Base-by-base conservation (phyloP, 108 stramenopile species). In the Nitzschia sp. region DNA sequence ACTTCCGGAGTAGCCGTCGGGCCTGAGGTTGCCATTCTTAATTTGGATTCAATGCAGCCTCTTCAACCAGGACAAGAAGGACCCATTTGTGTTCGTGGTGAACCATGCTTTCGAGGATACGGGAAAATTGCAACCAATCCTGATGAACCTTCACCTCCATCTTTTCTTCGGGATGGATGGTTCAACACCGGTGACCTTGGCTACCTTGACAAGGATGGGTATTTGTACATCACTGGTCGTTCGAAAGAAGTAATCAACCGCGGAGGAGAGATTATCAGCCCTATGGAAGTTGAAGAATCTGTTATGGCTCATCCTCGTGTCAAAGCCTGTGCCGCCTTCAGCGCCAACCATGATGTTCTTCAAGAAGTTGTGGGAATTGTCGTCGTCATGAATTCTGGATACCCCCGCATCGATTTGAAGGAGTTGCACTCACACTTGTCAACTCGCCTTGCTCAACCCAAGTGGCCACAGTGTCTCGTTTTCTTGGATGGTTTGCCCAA, bases 231-330 rank as follows among this genome's bases (percentile, higher is more conserved):
- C 63, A 81, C 84, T 7, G 93, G 88, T 20, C 67, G 92, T 0
- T 83, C 75, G 38, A 94, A 94, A 63, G 93, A 94, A 65, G 84
- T 94, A 19, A 89, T 94, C 68, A 94, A 90, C 50, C 80, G 93
- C 11, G 89, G 92, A 11, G 89, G 89, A 17, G 92, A 93, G 63
- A 86, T 81, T 15, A 85, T 93, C 22, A 73, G 70, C 20, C 87
- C 88, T 7, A 53, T 90, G 44, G 86, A 88, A 66, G 81, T 93
- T 53, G 92, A 93, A 68, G 88, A 93, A 48, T 85, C 66, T 6
- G 63, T 86, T 0, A 40, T 55, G 8, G 12, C 38, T 5, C 86
- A 88, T 64, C 83, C 85, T 0, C 52, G 57, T 41, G 71, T 86
- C 17, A 51, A 57, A 20, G 60, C 64, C 15, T 72, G 71, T 44